These are phyloP conservation scores for Penicillium taxi DNA, from an alignment of 495 filamentous ascomycete species.

Conservation along the genomic window DNA sequence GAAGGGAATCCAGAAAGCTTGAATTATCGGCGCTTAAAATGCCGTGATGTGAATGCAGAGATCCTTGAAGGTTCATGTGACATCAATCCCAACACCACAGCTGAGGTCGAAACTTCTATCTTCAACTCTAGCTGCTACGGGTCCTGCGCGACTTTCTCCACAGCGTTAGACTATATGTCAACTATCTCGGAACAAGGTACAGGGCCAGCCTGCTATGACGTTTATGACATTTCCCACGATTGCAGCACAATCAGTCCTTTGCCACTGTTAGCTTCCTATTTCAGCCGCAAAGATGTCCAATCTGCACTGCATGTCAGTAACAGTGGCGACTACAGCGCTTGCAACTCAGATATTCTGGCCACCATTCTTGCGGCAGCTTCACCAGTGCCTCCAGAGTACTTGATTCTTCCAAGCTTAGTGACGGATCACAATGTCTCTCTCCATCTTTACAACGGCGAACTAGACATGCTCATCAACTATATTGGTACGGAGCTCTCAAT, in stretches of 20 bases:
- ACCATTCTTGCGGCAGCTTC: slow-evolving; percentile 15
- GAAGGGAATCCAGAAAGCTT: slow-evolving; percentile 29
- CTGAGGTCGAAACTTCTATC: slow-evolving; percentile 23
- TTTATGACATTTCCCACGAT: slow-evolving; percentile 31
- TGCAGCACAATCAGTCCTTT: slow-evolving; percentile 23
- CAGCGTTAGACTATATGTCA: slow-evolving; percentile 25
- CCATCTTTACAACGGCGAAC: slow-evolving; percentile 33
- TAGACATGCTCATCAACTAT: slow-evolving; percentile 37
- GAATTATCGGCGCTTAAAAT: slow-evolving; percentile 20
- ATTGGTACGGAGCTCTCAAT: slow-evolving; percentile 29
- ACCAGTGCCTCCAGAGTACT: slow-evolving; percentile 23
- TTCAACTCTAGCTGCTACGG: slow-evolving; percentile 32
- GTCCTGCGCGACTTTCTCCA: slow-evolving; percentile 32
- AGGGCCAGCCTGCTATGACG: slow-evolving; percentile 20
- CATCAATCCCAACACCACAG: slow-evolving; percentile 15
- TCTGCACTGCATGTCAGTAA: slow-evolving; percentile 23
- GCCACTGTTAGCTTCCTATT: slow-evolving; percentile 22
- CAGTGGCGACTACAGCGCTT: slow-evolving; percentile 20
- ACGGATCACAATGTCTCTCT: slow-evolving; percentile 28
- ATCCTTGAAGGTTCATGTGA: slow-evolving; percentile 17
- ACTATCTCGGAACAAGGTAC: slow-evolving; percentile 8
- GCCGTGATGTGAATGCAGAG: slow-evolving; percentile 8
- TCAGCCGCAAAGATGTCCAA: slow-evolving; percentile 31
- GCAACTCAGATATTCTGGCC: slow-evolving; percentile 24
- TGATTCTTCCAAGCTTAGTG: slow-evolving; percentile 26